phyloP scores from a whole-genome alignment of 1,139 yeast species.

The Hemisphaericaspora xylofermentans region DNA sequence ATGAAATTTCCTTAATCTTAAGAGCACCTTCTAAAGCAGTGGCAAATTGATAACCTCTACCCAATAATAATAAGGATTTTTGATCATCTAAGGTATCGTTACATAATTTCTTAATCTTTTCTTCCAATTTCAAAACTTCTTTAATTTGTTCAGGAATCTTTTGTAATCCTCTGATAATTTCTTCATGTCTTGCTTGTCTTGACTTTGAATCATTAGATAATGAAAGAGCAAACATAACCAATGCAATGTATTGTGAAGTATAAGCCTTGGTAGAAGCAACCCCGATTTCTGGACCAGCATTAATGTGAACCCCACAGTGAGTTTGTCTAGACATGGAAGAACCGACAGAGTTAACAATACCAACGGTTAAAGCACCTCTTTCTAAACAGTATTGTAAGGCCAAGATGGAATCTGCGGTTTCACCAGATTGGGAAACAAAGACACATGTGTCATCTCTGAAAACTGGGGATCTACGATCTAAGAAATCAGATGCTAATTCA shows the following conservation, averaged over 20 bases:
- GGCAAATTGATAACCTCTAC: constrained; percentile 97
- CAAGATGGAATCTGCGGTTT: constrained; percentile 97
- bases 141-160: constrained; percentile 84
- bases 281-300: constrained; percentile 99
- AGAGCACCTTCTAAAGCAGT: constrained; percentile 98
- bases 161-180: constrained; percentile 84
- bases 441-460: constrained; percentile 98
- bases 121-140: constrained; percentile 71
- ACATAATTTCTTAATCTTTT: constrained; percentile 73
- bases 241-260: constrained; percentile 96
- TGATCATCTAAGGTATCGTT: constrained; percentile 69
- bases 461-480: constrained; percentile 93
- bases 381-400: constrained; percentile 95
- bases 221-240: constrained; percentile 94
- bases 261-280: constrained; percentile 99
- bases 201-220: constrained; percentile 90
- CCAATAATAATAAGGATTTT: constrained; percentile 84
- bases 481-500: constrained; percentile 95
- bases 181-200: constrained; percentile 69
- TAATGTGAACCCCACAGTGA: constrained; percentile 98
- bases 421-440: constrained; percentile 98
- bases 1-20: constrained; percentile 96
- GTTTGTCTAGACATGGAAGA: constrained; percentile 94
- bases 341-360: constrained; percentile 92
- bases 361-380: constrained; percentile 96